Conservation (phyloP, 202 grass and related monocot species). For the Setaria viridis region DNA sequence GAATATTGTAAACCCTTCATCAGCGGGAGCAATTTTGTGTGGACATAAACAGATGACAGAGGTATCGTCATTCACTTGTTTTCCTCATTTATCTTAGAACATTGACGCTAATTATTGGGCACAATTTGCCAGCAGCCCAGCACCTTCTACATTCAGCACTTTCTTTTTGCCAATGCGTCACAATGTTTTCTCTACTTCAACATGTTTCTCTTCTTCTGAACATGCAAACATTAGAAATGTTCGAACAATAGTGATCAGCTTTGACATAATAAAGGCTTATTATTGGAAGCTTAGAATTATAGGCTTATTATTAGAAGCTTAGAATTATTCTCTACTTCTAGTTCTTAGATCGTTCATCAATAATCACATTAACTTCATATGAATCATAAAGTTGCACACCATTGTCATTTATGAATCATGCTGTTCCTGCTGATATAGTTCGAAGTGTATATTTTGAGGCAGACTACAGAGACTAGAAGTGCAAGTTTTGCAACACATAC, state of each 20-base stretch:
- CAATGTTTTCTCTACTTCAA: background rate
- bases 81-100: constrained; percentile 2
- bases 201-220: background rate
- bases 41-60: constrained; percentile 83
- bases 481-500: background rate
- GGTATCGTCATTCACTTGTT: constrained; percentile 42
- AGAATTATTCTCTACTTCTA: background rate
- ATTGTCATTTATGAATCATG: background rate
- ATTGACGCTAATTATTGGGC: background rate
- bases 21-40: constrained; percentile 82
- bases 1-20: constrained; percentile 58
- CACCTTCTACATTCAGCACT: background rate
- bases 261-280: background rate
- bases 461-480: background rate
- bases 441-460: background rate
- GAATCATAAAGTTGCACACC: background rate
- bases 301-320: constrained; percentile 10
- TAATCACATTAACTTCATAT: background rate
- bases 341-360: background rate
- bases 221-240: background rate
- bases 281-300: constrained; percentile 15
- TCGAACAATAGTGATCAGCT: background rate
- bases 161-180: background rate
- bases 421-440: background rate
- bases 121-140: background rate